phyloP scores from a whole-genome alignment of 2,329 filamentous ascomycete species.

The Fusarium continuum region DNA sequence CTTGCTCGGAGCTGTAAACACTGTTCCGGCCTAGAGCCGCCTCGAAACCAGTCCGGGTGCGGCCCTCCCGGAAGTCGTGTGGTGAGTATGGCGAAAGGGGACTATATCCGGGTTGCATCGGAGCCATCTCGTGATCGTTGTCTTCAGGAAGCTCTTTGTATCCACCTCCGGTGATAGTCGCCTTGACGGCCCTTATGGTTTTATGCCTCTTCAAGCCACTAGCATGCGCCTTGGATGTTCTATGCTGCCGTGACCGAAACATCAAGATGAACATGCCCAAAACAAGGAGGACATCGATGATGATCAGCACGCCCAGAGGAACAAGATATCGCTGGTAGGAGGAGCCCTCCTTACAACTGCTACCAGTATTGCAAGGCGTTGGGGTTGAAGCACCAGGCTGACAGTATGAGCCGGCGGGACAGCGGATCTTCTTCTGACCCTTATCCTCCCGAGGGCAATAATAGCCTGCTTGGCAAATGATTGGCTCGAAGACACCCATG shows the following conservation, averaged over 20 bases:
- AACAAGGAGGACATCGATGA: constrained; percentile 55
- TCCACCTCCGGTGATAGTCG: constrained; percentile 41
- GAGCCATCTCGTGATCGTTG: constrained; percentile 49
- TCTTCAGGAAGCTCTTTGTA: constrained; percentile 49
- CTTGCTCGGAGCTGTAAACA: constrained; percentile 40
- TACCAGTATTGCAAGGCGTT: constrained; percentile 57
- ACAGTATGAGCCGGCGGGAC: constrained; percentile 61
- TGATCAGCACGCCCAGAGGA: constrained; percentile 54
- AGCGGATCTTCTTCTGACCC: constrained; percentile 53
- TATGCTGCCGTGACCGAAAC: constrained; percentile 30
- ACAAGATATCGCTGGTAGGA: constrained; percentile 54
- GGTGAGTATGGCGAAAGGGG: constrained; percentile 19
- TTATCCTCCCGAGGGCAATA: constrained; percentile 55
- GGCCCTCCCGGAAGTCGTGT: constrained; percentile 22
- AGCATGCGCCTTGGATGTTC: constrained; percentile 20
- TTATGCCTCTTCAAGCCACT: constrained; percentile 31
- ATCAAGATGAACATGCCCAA: constrained; percentile 41
- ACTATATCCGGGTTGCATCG: constrained; percentile 46
- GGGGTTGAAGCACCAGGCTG: constrained; percentile 59
- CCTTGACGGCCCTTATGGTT: constrained; percentile 45
- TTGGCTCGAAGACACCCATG: constrained; percentile 61
- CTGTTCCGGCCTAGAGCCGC: constrained; percentile 49
- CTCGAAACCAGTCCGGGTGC: constrained; percentile 49
- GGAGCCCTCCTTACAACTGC: constrained; percentile 57
- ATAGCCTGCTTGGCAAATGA: constrained; percentile 58